Evolutionary conservation across 2,329 filamentous ascomycete genomes (phyloP).

Genomic region (Capronia epimyces): DNA sequence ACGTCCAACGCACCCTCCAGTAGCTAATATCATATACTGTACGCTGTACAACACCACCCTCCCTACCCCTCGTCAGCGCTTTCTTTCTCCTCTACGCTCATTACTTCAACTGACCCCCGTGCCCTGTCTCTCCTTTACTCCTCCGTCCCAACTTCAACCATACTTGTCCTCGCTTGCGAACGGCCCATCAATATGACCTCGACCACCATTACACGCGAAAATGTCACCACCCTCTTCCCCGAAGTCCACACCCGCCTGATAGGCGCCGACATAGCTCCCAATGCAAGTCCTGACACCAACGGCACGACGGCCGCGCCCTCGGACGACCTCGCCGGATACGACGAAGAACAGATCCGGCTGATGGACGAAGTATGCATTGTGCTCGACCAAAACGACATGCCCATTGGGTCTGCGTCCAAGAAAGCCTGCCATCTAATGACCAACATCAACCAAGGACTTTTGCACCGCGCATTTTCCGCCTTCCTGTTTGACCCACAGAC

Average conservation of each 20-base stretch:
- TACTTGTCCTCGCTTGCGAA: not conserved
- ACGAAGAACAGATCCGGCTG: slow-evolving; percentile 92
- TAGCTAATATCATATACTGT: too few species aligned
- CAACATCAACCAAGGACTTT: slow-evolving; percentile 92
- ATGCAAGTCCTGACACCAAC: slow-evolving; percentile 51
- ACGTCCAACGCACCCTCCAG: too few species aligned
- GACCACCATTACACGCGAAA: slow-evolving; percentile 69
- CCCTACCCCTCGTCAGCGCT: too few species aligned
- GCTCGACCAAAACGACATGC: slow-evolving; percentile 80
- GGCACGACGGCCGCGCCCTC: slow-evolving; percentile 32
- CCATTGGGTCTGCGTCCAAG: slow-evolving; percentile 95
- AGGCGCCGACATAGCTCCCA: slow-evolving; percentile 48
- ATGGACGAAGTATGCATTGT: slow-evolving; percentile 99
- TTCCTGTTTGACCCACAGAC: slow-evolving; percentile 88
- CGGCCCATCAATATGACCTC: slow-evolving; percentile 27
- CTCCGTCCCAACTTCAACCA: too few species aligned
- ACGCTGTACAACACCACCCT: too few species aligned
- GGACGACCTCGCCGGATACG: slow-evolving; percentile 76
- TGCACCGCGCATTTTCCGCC: slow-evolving; percentile 95
- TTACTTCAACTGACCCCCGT: too few species aligned
- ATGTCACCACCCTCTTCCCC: slow-evolving; percentile 81
- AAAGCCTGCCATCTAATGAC: slow-evolving; percentile 98
- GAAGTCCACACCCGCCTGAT: slow-evolving; percentile 59
- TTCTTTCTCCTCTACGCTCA: too few species aligned
- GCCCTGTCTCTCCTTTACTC: slow-evolving; percentile 3